A percentile compares a stretch with the other conserved stretches of the same genome.
phyloP scores from a whole-genome alignment of 2,329 filamentous ascomycete species.

The Cladosporium sp. region DNA sequence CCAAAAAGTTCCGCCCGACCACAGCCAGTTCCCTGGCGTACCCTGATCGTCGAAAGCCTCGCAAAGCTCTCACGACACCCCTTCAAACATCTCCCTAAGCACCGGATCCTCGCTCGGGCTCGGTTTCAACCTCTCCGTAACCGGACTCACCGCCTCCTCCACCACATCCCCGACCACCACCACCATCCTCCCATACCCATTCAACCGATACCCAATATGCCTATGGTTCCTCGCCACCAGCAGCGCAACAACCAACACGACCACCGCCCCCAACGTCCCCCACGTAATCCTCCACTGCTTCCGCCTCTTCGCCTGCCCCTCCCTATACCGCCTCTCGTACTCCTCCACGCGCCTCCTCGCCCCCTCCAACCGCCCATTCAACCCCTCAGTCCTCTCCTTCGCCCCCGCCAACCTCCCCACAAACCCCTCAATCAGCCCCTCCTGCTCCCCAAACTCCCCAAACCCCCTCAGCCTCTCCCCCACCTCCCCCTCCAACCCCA shows the following conservation, averaged over 20 bases:
- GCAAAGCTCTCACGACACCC: background rate
- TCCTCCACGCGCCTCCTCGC: slow-evolving; percentile 59
- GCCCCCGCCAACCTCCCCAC: slow-evolving; percentile 56
- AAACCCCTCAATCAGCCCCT: slow-evolving; percentile 55
- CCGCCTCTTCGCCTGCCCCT: slow-evolving; percentile 58
- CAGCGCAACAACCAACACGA: slow-evolving; percentile 21
- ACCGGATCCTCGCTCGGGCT: slow-evolving; percentile 22
- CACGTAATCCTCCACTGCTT: slow-evolving; percentile 26
- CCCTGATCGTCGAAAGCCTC: too few species aligned
- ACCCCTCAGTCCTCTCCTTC: slow-evolving; percentile 51
- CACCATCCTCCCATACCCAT: slow-evolving; percentile 15
- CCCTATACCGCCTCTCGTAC: slow-evolving; percentile 61
- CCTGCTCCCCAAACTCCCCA: slow-evolving; percentile 58
- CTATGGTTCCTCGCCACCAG: slow-evolving; percentile 22
- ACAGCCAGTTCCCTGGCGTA: too few species aligned
- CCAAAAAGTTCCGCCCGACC: too few species aligned
- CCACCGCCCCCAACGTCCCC: slow-evolving; percentile 19
- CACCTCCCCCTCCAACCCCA: slow-evolving; percentile 51
- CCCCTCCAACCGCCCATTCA: slow-evolving; percentile 58
- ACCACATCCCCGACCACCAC: slow-evolving; percentile 17
- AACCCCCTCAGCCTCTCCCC: slow-evolving; percentile 55
- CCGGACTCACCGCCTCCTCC: slow-evolving; percentile 16
- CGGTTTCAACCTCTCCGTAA: slow-evolving; percentile 16
- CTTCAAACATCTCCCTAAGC: slow-evolving; percentile 25
- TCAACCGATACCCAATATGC: slow-evolving; percentile 16